phyloP scores from a whole-genome alignment of 352 stramenopile species.

The Phytophthora litchii region DNA sequence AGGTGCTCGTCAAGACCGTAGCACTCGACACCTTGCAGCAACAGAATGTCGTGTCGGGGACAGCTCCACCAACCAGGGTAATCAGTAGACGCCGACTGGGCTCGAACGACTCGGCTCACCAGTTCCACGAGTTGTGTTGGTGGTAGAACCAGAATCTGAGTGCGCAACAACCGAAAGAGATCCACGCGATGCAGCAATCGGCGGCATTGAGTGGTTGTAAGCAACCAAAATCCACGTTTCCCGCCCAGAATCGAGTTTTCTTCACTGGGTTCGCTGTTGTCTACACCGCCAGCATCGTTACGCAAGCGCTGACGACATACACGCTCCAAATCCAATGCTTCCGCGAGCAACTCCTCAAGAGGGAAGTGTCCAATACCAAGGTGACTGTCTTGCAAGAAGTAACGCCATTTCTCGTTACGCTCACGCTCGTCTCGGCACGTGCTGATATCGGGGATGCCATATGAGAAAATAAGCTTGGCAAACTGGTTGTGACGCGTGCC shows the following conservation, averaged over 20 bases:
- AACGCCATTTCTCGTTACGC: conserved; percentile 77
- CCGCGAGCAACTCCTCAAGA: conserved; percentile 52
- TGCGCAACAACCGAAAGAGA: conserved; percentile 77
- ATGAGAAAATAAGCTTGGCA: conserved; percentile 77
- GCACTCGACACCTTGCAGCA: conserved; percentile 85
- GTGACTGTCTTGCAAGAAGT: conserved; percentile 67
- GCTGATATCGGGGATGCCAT: conserved; percentile 74
- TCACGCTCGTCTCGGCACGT: conserved; percentile 58
- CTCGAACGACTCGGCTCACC: conserved; percentile 56
- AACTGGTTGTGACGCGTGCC: conserved; percentile 68
- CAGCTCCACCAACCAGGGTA: conserved; percentile 81
- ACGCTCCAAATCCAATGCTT: conserved; percentile 70
- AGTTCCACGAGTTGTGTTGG: conserved; percentile 66
- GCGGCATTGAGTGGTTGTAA: conserved; percentile 60
- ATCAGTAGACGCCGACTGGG: conserved; percentile 29
- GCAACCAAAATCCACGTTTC: conserved; percentile 60
- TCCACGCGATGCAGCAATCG: conserved; percentile 81
- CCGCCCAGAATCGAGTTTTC: conserved; percentile 72
- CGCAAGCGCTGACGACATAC: conserved; percentile 51
- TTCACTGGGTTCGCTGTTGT: conserved; percentile 18
- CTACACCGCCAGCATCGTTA: conserved; percentile 6
- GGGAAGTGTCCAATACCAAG: conserved; percentile 46
- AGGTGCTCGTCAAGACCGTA: conserved; percentile 82
- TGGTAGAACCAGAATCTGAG: conserved; percentile 69
- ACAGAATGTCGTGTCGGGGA: conserved; percentile 76